phyloP scores from a whole-genome alignment of 1,284 basidiomycete species.

The Leccinum ponderosum region DNA sequence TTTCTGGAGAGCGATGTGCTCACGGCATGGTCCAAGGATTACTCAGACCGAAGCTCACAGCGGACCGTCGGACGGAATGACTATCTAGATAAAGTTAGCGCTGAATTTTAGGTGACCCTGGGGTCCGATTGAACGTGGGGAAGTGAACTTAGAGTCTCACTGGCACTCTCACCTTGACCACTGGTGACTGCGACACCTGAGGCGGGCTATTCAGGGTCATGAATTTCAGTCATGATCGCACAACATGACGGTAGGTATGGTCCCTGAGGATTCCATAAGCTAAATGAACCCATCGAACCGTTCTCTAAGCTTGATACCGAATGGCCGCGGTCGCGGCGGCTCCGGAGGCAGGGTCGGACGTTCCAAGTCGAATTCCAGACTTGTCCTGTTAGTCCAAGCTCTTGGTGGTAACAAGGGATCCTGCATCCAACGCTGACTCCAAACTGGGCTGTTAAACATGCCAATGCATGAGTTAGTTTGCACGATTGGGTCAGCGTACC shows the following conservation, averaged over 20 bases:
- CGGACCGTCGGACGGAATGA: background rate
- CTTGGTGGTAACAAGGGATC: background rate
- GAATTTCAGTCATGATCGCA: background rate
- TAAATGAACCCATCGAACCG: background rate
- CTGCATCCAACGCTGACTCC: background rate
- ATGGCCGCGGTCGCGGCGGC: background rate
- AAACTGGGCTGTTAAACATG: background rate
- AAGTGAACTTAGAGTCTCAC: background rate
- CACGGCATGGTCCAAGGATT: constrained; percentile 6
- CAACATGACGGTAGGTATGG: background rate
- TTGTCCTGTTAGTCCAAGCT: background rate
- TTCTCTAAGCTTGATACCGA: background rate
- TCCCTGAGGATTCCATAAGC: background rate
- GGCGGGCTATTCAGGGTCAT: background rate
- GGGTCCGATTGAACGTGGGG: background rate
- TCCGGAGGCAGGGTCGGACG: background rate
- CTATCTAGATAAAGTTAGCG: constrained; percentile 1
- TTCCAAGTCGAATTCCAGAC: background rate
- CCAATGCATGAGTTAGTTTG: background rate
- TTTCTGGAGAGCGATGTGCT: background rate
- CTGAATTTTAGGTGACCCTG: constrained; percentile 1
- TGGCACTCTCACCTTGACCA: background rate
- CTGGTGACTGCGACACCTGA: background rate
- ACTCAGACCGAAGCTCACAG: background rate
- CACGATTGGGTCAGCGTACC: background rate